These are phyloP conservation scores for Penicillium italicum DNA, from an alignment of 2,329 filamentous ascomycete species.

Conservation along the genomic window DNA sequence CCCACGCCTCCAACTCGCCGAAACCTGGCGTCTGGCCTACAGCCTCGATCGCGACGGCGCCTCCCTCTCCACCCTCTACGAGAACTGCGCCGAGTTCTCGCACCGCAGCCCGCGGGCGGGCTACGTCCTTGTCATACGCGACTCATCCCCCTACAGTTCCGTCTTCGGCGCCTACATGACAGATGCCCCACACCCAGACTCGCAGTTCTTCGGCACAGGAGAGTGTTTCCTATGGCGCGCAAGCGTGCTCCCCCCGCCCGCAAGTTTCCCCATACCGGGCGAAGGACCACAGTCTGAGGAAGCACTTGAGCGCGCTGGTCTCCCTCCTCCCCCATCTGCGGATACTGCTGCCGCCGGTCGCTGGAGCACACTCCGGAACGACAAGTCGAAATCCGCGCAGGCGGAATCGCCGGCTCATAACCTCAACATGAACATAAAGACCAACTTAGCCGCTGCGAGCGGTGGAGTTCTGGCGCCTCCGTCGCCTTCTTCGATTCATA, in stretches of 20 bases:
- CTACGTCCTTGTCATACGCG: conserved; percentile 83
- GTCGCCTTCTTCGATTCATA: conserved; percentile 22
- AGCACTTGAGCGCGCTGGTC: conserved; percentile 49
- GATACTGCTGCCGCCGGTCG: conserved; percentile 60
- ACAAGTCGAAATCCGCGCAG: conserved; percentile 20
- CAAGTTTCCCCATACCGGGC: conserved; percentile 9
- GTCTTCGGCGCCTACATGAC: conserved; percentile 93
- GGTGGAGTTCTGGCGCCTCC: conserved; percentile 24
- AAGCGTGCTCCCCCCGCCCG: conserved; percentile 54
- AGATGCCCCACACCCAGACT: conserved; percentile 73
- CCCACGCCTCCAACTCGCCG: conserved; percentile 77
- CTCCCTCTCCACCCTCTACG: conserved; percentile 79
- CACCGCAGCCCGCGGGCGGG: conserved; percentile 68
- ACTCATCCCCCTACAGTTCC: conserved; percentile 50
- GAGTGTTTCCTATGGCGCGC: conserved; percentile 93
- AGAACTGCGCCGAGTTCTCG: conserved; percentile 66
- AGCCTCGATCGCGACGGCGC: conserved; percentile 90
- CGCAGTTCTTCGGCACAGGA: conserved; percentile 91
- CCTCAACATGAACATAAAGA: conserved; percentile 25
- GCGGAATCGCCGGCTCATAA: conserved; percentile 19
- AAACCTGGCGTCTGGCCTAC: conserved; percentile 83
- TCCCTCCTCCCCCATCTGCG: conserved; percentile 67
- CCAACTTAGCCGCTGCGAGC: conserved; percentile 24
- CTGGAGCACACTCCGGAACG: conserved; percentile 55
- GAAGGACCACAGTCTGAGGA: conserved; percentile 30